Evolutionary conservation across 1,284 basidiomycete species (phyloP).

Genomic region (Austropuccinia psidii): DNA sequence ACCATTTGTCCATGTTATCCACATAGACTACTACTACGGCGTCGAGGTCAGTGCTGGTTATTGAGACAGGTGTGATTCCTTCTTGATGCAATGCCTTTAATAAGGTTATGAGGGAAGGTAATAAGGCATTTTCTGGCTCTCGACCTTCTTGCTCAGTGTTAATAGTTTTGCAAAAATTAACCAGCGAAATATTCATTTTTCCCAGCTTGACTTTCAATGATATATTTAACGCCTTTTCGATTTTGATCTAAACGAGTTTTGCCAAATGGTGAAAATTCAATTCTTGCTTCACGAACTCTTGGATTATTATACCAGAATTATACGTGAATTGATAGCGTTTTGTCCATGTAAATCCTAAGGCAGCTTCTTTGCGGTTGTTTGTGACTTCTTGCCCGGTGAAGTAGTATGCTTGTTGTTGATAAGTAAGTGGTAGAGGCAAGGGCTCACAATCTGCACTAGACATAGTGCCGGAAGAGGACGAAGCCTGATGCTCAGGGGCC

Average conservation of each 20-base stretch:
- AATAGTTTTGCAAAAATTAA: no score
- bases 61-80: no score
- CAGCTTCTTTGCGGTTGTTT: conserved; percentile 62
- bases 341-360: conserved; percentile 79
- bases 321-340: conserved; percentile 73
- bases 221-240: not conserved
- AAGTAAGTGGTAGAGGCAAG: conserved; percentile 52
- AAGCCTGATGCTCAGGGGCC: conserved; percentile 29
- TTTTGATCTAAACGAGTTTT: not conserved
- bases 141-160: no score
- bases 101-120: no score
- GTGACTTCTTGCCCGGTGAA: conserved; percentile 57
- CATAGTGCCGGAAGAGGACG: conserved; percentile 39
- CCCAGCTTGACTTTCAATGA: no score
- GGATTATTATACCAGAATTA: conserved; percentile 56
- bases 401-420: conserved; percentile 65
- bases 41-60: no score
- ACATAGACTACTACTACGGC: no score
- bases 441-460: conserved; percentile 39
- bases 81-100: no score
- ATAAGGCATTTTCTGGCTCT: no score
- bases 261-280: conserved; percentile 25
- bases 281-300: not conserved
- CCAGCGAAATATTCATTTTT: no score
- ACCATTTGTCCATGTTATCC: no score